Evolutionary conservation across 2,329 filamentous ascomycete genomes (phyloP), one percentile per base, ranked within the genome.

Genomic region (Shiraia bambusicola): DNA sequence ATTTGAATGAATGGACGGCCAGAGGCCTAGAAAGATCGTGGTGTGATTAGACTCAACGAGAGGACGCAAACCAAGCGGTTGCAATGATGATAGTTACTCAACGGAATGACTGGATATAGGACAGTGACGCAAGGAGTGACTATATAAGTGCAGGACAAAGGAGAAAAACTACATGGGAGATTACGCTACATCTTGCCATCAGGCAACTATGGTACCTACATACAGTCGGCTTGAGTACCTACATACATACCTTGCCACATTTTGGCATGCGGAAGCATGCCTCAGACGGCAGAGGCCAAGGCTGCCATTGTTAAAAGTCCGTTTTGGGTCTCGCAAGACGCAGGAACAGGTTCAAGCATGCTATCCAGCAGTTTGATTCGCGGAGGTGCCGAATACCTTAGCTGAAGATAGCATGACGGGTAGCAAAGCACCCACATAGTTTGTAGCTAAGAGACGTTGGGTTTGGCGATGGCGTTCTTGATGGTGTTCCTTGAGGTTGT

Each of bases 1-100:
- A 58, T 66, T 58, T 54, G 39, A 65, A 58, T 45, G 62, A 70
- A 59, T 59, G 68, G 69, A 60, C 61, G 65, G 63, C 64, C 49
- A 50, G 52, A 59, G 44, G 66, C 67, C 67, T 62, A 57, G 58
- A 68, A 65, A 58, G 65, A 67, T 56, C 51, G 64, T 65, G 66
- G 61, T 58, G 19, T 22, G 67, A 67, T 50, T 50, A 46, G 41
- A 50, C 53, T 59, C 58, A 80, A 77, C 43, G 77, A 80, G 67
- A 69, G 77, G 74, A 80, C 76, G 75, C 76, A 78, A 75, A 76
- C 73, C 65, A 72, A 49, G 67, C 19, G 53, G 61, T 57, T 56
- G 61, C 67, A 56, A 63, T 58, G 59, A 59, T 31, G 46, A 41
- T 48, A 49, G 37, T 51, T 47, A 55, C 61, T 58, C 54, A 46